phyloP scores from a whole-genome alignment of 768 basidiomycete species.

The button mushroom (Agaricus bisporus) region DNA sequence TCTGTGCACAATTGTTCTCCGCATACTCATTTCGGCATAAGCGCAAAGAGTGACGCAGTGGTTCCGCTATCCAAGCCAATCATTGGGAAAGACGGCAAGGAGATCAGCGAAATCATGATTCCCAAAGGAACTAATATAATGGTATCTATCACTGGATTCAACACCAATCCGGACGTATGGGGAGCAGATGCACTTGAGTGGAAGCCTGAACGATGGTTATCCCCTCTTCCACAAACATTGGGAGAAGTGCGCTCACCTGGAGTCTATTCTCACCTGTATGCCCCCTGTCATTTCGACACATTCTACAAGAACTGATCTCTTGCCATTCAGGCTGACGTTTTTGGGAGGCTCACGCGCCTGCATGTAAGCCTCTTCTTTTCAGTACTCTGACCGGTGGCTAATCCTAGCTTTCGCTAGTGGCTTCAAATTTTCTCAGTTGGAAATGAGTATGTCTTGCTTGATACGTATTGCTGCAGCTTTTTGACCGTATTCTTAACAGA shows the following conservation, averaged over 20 bases:
- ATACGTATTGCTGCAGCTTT: too few species aligned
- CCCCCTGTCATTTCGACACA: neutral
- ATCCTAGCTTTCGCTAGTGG: neutral
- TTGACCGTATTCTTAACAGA: conserved; percentile 13
- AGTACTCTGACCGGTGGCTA: neutral
- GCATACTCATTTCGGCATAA: too few species aligned
- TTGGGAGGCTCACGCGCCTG: conserved; percentile 35
- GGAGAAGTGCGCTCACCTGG: conserved; percentile 34
- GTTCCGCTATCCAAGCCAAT: conserved; percentile 20
- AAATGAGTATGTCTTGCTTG: neutral
- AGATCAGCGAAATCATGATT: conserved; percentile 26
- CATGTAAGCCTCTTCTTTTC: conserved; percentile 27
- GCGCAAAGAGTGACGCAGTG: neutral
- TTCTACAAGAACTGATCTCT: neutral
- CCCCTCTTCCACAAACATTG: conserved; percentile 19
- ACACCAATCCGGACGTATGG: conserved; percentile 37
- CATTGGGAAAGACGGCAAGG: conserved; percentile 17
- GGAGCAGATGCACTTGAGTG: conserved; percentile 41
- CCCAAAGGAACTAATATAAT: conserved; percentile 28
- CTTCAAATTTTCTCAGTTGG: neutral
- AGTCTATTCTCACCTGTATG: conserved; percentile 34
- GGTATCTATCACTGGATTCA: conserved; percentile 28
- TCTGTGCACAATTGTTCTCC: too few species aligned
- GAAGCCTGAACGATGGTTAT: conserved; percentile 46
- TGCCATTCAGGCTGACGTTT: conserved; percentile 33